These are phyloP conservation scores for Sequoiadendron giganteum DNA, from an alignment of 75 land plant genomes.

Conservation along the genomic window DNA sequence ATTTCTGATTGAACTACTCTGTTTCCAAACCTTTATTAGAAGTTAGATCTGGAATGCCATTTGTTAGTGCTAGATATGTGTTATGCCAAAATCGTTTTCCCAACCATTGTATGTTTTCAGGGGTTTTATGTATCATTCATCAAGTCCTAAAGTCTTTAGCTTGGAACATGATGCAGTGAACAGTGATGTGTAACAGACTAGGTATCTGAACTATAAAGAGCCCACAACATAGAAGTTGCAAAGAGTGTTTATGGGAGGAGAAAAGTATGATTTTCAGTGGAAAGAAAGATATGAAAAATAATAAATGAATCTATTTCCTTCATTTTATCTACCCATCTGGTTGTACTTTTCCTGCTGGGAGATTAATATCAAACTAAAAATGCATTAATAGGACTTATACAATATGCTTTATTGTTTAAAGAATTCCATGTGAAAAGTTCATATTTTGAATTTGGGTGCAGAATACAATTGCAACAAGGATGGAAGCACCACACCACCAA, in stretches of 20 bases:
- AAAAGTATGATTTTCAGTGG: neutral
- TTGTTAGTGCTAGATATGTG: neutral
- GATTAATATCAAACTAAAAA: neutral
- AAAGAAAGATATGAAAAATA: neutral
- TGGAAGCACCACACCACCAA: neutral
- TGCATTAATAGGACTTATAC: neutral
- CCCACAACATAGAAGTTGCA: neutral
- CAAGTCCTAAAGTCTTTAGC: neutral
- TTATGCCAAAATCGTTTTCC: neutral
- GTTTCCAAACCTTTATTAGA: neutral
- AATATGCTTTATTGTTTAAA: neutral
- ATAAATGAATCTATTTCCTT: neutral
- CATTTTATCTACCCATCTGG: neutral
- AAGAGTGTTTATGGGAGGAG: neutral
- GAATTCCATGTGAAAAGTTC: neutral
- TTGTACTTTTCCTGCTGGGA: neutral
- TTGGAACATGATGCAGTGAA: neutral
- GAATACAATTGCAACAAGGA: neutral
- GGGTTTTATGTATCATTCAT: neutral
- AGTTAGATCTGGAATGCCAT: neutral
- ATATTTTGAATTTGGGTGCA: neutral
- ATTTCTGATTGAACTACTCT: neutral
- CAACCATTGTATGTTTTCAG: neutral
- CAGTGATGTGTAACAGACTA: neutral
- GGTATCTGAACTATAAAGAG: neutral